Evolutionary conservation across 75 land plant species (phyloP).

Genomic region (Pseudotsuga menziesii): DNA sequence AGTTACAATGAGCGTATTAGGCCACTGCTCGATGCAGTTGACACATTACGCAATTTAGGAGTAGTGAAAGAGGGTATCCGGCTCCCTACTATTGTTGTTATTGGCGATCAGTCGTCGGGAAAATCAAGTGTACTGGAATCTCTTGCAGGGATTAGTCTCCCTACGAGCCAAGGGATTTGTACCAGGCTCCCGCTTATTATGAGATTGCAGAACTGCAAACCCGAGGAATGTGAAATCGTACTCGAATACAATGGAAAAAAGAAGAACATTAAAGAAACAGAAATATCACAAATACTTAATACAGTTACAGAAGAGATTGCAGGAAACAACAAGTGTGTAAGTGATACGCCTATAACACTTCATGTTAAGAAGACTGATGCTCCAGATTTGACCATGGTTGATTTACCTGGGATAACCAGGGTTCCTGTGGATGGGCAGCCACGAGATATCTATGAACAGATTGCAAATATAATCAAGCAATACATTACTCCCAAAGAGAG

Average conservation of each 20-base stretch:
- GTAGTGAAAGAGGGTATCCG: slow-evolving; percentile 57
- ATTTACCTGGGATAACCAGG: slow-evolving; percentile 39
- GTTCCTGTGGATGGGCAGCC: slow-evolving; percentile 41
- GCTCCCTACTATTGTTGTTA: slow-evolving; percentile 63
- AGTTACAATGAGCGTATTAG: slow-evolving; percentile 17
- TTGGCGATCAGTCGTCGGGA: slow-evolving; percentile 66
- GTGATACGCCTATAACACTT: slow-evolving; percentile 23
- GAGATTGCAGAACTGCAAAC: slow-evolving; percentile 23
- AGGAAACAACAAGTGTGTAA: slow-evolving; percentile 12
- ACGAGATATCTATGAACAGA: slow-evolving; percentile 29
- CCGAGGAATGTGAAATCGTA: background rate
- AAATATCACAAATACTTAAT: slow-evolving; percentile 19
- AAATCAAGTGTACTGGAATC: slow-evolving; percentile 68
- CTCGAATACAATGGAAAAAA: background rate
- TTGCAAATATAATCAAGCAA: slow-evolving; percentile 12
- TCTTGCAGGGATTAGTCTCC: slow-evolving; percentile 48
- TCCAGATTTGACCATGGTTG: slow-evolving; percentile 38
- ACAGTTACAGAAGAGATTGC: slow-evolving; percentile 21
- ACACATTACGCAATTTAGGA: slow-evolving; percentile 19
- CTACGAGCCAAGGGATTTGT: slow-evolving; percentile 57
- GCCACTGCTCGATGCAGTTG: slow-evolving; percentile 27
- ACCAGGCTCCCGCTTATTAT: slow-evolving; percentile 63
- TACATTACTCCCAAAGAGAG: slow-evolving; percentile 31
- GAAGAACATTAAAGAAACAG: background rate
- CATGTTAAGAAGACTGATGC: slow-evolving; percentile 16